phyloP scores from a whole-genome alignment of 495 filamentous ascomycete species.

The Penicillium longicatenatum region DNA sequence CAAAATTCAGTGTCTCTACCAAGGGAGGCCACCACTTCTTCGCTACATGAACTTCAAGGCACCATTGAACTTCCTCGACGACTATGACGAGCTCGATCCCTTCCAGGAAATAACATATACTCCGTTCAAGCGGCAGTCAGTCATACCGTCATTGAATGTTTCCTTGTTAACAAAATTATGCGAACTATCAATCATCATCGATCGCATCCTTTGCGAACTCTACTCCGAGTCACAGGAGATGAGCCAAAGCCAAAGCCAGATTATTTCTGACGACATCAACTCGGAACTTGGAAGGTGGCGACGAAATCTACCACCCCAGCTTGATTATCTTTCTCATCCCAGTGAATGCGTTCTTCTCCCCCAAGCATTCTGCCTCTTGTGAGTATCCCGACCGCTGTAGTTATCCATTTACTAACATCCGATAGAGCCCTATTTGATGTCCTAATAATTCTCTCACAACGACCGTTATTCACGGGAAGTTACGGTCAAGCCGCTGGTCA shows the following conservation, averaged over 20 bases:
- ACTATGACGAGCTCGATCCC: conserved; percentile 38
- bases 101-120: conserved; percentile 31
- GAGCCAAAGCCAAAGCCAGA: conserved; percentile 16
- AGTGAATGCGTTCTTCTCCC: conserved; percentile 18
- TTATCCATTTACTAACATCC: not conserved
- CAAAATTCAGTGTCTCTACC: conserved; percentile 39
- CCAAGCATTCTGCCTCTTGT: conserved; percentile 31
- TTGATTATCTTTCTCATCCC: conserved; percentile 27
- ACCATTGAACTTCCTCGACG: conserved; percentile 31
- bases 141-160: conserved; percentile 30
- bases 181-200: conserved; percentile 32
- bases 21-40: conserved; percentile 34
- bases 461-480: conserved; percentile 26
- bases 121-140: conserved; percentile 4
- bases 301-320: conserved; percentile 23
- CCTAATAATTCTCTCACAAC: conserved; percentile 32
- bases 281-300: conserved; percentile 27
- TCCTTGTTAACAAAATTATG: conserved; percentile 35
- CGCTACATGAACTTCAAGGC: conserved; percentile 32
- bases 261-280: conserved; percentile 25
- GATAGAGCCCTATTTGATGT: conserved; percentile 34
- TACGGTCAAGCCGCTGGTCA: conserved; percentile 12
- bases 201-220: conserved; percentile 32
- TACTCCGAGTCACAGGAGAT: conserved; percentile 32
- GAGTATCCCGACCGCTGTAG: not conserved